phyloP scores from a whole-genome alignment of 768 basidiomycete species.

The Rhodotorula toruloides region DNA sequence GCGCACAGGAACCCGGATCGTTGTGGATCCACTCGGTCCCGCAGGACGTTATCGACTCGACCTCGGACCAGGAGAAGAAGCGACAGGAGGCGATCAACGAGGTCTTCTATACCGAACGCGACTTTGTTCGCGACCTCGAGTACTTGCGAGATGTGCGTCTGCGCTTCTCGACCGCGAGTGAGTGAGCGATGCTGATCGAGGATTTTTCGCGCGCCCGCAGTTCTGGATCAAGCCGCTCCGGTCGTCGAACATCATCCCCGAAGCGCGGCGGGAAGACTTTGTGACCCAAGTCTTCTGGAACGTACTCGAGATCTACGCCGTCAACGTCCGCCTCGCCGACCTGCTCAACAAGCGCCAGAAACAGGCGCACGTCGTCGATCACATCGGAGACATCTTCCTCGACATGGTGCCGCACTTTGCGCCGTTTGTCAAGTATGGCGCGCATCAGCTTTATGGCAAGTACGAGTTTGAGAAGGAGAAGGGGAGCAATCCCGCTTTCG shows the following conservation, averaged over 20 bases:
- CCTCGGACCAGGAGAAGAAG: constrained; percentile 87
- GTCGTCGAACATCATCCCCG: constrained; percentile 69
- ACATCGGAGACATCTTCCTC: constrained; percentile 82
- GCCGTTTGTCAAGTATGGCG: constrained; percentile 91
- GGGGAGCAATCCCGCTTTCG: constrained; percentile 81
- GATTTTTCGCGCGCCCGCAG: constrained; percentile 50
- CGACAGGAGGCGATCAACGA: constrained; percentile 98
- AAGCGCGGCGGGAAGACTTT: constrained; percentile 71
- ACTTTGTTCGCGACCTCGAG: constrained; percentile 97
- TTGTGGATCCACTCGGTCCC: constrained; percentile 97
- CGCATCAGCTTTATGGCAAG: constrained; percentile 95
- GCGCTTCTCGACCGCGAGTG: background rate
- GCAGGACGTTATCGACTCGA: constrained; percentile 84
- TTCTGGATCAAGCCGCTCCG: constrained; percentile 83
- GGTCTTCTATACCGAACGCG: constrained; percentile 85
- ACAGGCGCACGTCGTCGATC: constrained; percentile 83
- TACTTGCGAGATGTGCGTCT: constrained; percentile 82
- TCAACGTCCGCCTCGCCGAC: constrained; percentile 86
- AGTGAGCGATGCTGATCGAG: too few species aligned
- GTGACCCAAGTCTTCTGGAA: constrained; percentile 98
- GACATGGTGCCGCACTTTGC: constrained; percentile 80
- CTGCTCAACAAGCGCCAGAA: constrained; percentile 93
- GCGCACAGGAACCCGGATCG: constrained; percentile 63
- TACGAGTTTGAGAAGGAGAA: constrained; percentile 99
- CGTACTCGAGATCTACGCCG: constrained; percentile 81